phyloP scores from a whole-genome alignment of 192 early-diverging fungal genomes.

The Rhizophagus clarus region DNA sequence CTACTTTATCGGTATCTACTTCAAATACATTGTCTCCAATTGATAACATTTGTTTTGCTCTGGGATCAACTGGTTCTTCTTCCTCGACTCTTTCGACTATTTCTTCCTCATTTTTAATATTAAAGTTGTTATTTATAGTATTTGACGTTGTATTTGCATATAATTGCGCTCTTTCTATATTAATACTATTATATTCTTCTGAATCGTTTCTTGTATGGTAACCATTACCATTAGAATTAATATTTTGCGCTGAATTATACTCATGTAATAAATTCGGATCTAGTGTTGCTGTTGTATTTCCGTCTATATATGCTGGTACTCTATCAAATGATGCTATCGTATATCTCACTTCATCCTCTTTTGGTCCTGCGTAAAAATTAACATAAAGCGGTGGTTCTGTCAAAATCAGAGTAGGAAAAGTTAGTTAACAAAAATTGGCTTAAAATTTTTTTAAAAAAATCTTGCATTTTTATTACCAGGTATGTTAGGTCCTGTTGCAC shows the following conservation, averaged over 20 bases:
- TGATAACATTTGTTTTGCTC: conserved; percentile 41
- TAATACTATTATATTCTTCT: neutral
- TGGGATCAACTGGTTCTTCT: conserved; percentile 39
- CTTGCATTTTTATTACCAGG: conserved; percentile 42
- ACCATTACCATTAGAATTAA: neutral
- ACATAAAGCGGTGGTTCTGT: conserved; percentile 11
- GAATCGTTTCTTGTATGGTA: neutral
- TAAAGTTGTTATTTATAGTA: neutral
- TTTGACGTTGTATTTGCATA: neutral
- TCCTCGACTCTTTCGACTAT: conserved; percentile 13
- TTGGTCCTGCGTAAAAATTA: conserved; percentile 12
- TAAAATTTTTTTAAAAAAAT: no score
- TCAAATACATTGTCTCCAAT: conserved; percentile 49
- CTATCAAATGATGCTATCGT: conserved; percentile 15
- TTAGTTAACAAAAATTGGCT: neutral
- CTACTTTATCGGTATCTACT: neutral
- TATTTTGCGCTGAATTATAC: neutral
- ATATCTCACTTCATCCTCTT: conserved; percentile 1
- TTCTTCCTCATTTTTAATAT: neutral
- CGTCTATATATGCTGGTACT: neutral
- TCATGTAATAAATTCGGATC: neutral
- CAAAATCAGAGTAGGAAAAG: neutral
- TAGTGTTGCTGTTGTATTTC: neutral
- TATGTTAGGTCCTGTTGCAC: conserved; percentile 63
- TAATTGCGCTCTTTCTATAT: neutral